Conservation (phyloP, 192 early-diverging fungal genomes). For the Mortierella antarctica region DNA sequence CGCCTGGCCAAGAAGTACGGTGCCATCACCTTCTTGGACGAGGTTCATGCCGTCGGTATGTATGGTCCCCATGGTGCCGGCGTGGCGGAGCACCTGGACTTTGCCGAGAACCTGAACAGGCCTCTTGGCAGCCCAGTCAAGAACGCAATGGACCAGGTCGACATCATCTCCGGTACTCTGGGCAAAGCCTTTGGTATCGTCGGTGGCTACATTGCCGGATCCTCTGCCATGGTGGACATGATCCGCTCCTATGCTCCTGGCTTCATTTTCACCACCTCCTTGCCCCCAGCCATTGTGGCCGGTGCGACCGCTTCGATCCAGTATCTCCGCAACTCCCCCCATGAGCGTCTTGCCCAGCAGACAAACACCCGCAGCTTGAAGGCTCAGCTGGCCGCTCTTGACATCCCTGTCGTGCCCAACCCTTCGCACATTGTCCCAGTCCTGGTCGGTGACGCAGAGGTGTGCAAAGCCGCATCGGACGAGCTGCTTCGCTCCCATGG, state of each 20-base stretch:
- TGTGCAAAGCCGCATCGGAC: conserved; percentile 93
- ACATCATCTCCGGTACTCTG: conserved; percentile 96
- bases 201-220: conserved; percentile 96
- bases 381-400: conserved; percentile 77
- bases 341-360: conserved; percentile 94
- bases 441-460: conserved; percentile 95
- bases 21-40: conserved; percentile 96
- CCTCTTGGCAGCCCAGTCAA: conserved; percentile 57
- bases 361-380: conserved; percentile 92
- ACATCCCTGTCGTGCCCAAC: conserved; percentile 98
- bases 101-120: conserved; percentile 69
- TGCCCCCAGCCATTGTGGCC: conserved; percentile 92
- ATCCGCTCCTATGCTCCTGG: conserved; percentile 97
- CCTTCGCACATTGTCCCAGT: conserved; percentile 99
- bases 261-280: conserved; percentile 99
- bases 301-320: conserved; percentile 94
- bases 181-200: conserved; percentile 98
- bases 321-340: conserved; percentile 86
- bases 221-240: conserved; percentile 91
- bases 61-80: conserved; percentile 94
- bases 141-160: conserved; percentile 85
- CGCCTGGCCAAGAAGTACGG: conserved; percentile 93
- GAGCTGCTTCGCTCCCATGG: conserved; percentile 88
- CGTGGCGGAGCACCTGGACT: conserved; percentile 94
- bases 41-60: conserved; percentile 99